Evolutionary conservation across 352 stramenopile species (phyloP).

Genomic region (Globisporangium paroecandrum): DNA sequence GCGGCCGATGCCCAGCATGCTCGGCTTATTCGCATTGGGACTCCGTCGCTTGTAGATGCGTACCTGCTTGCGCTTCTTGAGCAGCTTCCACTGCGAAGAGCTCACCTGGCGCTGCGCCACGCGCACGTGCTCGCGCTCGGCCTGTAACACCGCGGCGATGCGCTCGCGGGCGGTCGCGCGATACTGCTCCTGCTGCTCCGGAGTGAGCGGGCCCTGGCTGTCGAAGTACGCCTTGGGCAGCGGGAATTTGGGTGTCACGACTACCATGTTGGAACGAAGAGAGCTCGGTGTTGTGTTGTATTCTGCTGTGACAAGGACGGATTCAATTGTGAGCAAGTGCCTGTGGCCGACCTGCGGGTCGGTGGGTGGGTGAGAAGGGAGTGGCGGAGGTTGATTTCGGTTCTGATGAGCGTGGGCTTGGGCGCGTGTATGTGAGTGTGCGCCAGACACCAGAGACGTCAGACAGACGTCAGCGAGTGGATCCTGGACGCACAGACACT

Average conservation of each 20-base stretch:
- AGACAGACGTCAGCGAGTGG: no score
- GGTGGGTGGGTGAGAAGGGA: not conserved
- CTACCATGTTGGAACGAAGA: not conserved
- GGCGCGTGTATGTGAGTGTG: not conserved
- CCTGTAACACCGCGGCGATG: constrained; percentile 11
- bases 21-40: constrained; percentile 18
- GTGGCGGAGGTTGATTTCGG: not conserved
- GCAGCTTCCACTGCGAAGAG: constrained; percentile 15
- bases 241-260: constrained; percentile 11
- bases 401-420: not conserved
- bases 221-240: constrained; percentile 19
- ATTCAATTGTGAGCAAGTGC: not conserved
- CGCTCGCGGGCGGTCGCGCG: constrained; percentile 1
- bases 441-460: not conserved
- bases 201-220: constrained; percentile 5
- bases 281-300: not conserved
- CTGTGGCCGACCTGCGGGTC: no score
- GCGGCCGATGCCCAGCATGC: constrained; percentile 39
- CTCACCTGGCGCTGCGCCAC: constrained; percentile 4
- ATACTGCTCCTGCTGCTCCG: constrained; percentile 8
- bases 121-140: constrained; percentile 14
- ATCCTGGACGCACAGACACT: no score
- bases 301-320: not conserved
- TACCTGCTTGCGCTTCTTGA: constrained; percentile 27
- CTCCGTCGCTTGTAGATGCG: constrained; percentile 37